Evolutionary conservation across 208 protist genomes (phyloP).

Genomic region (Naegleria fowleri): DNA sequence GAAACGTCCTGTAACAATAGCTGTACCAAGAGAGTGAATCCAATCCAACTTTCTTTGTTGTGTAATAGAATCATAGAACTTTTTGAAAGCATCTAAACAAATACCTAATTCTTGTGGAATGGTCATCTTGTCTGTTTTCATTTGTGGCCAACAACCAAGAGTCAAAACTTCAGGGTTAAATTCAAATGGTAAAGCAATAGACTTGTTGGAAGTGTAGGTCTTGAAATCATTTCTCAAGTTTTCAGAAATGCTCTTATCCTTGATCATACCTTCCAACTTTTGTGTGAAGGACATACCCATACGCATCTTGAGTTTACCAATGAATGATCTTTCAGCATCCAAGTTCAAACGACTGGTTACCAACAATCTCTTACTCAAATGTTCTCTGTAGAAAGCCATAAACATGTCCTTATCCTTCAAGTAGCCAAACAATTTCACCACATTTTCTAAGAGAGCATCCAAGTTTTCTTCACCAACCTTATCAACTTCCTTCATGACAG

Average conservation of each 20-base stretch:
- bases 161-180: constrained; percentile 65
- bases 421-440: constrained; percentile 61
- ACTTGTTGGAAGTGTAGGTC: not conserved
- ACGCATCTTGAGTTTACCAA: constrained; percentile 66
- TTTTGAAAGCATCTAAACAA: constrained; percentile 56
- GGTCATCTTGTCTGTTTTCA: constrained; percentile 39
- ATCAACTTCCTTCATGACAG: constrained; percentile 12
- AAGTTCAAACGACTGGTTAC: constrained; percentile 50
- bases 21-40: constrained; percentile 52
- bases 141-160: constrained; percentile 67
- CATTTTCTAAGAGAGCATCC: constrained; percentile 54
- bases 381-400: constrained; percentile 73
- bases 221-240: not conserved
- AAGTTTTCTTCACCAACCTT: constrained; percentile 56
- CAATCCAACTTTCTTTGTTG: constrained; percentile 57
- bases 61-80: constrained; percentile 55
- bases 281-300: constrained; percentile 65
- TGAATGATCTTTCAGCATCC: constrained; percentile 67
- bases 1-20: not conserved
- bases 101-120: constrained; percentile 42
- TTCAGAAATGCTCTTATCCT: constrained; percentile 6
- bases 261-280: constrained; percentile 78
- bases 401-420: constrained; percentile 76
- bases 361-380: constrained; percentile 72
- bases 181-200: constrained; percentile 27